These are phyloP conservation scores for Suillus luteus DNA, from an alignment of 768 basidiomycete species.

Conservation along the genomic window DNA sequence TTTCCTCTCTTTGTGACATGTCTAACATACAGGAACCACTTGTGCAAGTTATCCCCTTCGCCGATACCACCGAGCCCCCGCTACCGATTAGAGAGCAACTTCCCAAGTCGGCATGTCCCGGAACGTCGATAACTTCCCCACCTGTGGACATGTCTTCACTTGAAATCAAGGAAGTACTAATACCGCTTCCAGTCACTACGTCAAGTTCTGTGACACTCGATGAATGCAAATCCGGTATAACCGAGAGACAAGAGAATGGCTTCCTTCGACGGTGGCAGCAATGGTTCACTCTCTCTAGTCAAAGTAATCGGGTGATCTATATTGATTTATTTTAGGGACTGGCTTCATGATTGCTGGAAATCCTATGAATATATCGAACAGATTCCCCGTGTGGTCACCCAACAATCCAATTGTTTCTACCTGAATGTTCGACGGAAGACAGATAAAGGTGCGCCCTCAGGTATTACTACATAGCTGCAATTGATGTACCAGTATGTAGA, in stretches of 20 bases:
- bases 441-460: not conserved
- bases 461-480: not conserved
- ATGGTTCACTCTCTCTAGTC: constrained; percentile 2
- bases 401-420: constrained; percentile 2
- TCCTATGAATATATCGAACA: constrained; percentile 2
- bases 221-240: constrained; percentile 3
- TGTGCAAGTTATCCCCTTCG: too few species aligned
- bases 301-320: not conserved
- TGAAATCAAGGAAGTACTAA: not conserved
- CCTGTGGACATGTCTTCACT: not conserved
- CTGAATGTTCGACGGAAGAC: constrained; percentile 1
- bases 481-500: constrained; percentile 4
- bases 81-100: not conserved
- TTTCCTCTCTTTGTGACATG: constrained; percentile 1
- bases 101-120: not conserved
- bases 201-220: not conserved
- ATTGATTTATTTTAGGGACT: constrained; percentile 12
- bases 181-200: not conserved
- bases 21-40: not conserved
- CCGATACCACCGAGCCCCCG: not conserved
- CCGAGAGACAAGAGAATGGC: constrained; percentile 8
- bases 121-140: not conserved
- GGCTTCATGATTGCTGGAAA: constrained; percentile 4
- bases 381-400: not conserved
- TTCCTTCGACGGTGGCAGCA: constrained; percentile 12